A percentile compares a stretch with the other conserved stretches of the same genome.
These are phyloP conservation scores for Hygrocybe coccinea DNA, from an alignment of 768 basidiomycete species.

Conservation along the genomic window DNA sequence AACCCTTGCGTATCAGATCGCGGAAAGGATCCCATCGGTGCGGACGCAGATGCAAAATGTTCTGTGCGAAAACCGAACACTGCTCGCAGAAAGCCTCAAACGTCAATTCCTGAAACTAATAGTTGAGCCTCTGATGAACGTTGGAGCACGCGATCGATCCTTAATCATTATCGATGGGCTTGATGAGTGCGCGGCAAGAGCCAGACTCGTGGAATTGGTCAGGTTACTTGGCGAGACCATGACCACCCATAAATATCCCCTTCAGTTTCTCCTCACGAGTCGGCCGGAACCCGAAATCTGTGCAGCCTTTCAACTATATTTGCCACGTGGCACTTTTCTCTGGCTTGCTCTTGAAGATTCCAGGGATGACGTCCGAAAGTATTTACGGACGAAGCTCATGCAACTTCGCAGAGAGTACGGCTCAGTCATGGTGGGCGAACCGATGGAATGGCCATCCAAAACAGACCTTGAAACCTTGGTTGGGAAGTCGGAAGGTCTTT, in stretches of 20 bases:
- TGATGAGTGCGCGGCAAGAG: conserved; percentile 29
- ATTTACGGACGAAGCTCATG: too few relatives aligned
- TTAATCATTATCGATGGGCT: conserved; percentile 34
- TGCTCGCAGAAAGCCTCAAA: not conserved
- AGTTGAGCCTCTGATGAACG: too few relatives aligned
- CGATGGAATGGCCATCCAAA: conserved; percentile 2
- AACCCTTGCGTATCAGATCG: conserved; percentile 33
- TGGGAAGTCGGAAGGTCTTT: not conserved
- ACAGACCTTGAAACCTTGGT: not conserved
- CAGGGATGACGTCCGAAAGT: conserved; percentile 6
- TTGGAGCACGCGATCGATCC: not conserved
- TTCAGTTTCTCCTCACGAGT: conserved; percentile 31
- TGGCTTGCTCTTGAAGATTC: conserved; percentile 6
- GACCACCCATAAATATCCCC: conserved; percentile 16
- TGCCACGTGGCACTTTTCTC: not conserved
- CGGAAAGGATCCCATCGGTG: not conserved
- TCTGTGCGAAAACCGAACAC: not conserved
- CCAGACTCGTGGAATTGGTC: conserved; percentile 28
- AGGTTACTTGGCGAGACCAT: too few relatives aligned
- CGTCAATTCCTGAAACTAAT: conserved; percentile 32
- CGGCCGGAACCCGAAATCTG: conserved; percentile 28
- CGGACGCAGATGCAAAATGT: not conserved
- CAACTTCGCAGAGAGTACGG: too few relatives aligned
- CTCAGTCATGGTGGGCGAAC: not conserved
- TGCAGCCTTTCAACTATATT: conserved; percentile 6